These are phyloP conservation scores for Solanum pinnatisectum DNA, from an alignment of 257 asterid species.

Conservation along the genomic window DNA sequence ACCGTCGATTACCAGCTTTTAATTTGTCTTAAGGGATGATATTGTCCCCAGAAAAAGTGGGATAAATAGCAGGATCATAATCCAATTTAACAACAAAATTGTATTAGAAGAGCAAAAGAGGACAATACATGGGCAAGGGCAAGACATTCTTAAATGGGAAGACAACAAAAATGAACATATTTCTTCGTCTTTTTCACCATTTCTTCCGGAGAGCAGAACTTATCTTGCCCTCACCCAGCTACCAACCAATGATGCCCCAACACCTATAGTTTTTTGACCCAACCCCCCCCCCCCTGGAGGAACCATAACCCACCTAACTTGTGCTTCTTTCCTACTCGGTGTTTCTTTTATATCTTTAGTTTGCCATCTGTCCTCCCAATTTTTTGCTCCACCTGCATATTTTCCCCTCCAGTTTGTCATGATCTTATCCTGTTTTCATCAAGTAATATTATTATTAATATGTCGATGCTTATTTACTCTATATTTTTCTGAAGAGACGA, in stretches of 20 bases:
- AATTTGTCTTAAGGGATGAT: neutral
- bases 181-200: neutral
- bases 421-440: neutral
- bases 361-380: neutral
- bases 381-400: neutral
- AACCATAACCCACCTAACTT: neutral
- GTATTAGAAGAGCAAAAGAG: neutral
- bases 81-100: neutral
- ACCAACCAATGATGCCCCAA: neutral
- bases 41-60: neutral
- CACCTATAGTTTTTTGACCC: neutral
- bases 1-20: neutral
- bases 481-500: neutral
- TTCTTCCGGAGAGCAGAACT: neutral
- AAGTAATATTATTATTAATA: neutral
- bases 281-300: neutral
- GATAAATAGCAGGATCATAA: neutral
- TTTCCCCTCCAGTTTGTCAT: neutral
- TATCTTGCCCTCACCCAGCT: neutral
- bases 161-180: neutral
- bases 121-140: neutral
- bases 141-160: neutral
- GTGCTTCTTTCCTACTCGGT: neutral
- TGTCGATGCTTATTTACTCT: neutral
- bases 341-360: neutral